Evolutionary conservation across 2,329 filamentous ascomycete species (phyloP), one percentile per base, ranked within the genome.

Genomic region (Endoconidiophora polonica): DNA sequence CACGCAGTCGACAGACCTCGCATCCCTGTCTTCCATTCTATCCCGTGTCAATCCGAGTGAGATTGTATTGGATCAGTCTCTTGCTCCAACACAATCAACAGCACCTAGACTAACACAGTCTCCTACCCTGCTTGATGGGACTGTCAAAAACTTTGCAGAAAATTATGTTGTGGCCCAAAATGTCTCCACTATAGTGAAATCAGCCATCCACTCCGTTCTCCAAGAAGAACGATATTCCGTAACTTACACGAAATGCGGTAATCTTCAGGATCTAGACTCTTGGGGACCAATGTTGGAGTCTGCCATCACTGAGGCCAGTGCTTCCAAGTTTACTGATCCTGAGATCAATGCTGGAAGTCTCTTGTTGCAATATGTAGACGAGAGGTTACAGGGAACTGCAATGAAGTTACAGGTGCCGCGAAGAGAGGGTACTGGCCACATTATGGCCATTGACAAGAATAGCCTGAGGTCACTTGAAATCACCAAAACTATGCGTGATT

Each of bases 391-490:
- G 58, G 86, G 85, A 16, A 68, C 81, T 48, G 79, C 77, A 59
- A 78, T 94, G 67, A 86, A 84, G 62, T 72, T 98, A 39, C 87
- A 93, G 61, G 79, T 86, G 42, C 91, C 91, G 2, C 68, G 81
- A 36, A 81, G 85, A 53, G 76, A 86, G 56, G 77, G 83, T 56
- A 72, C 76, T 47, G 71, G 84, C 59, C 77, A 93, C 54, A 79
- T 83, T 55, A 91, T 98, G 85, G 74, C 69, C 46, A 93, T 98
- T 56, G 91, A 98, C 66, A 88, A 83, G 60, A 94, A 88, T 59
- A 95, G 83, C 56, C 73, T 98, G 65, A 76, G 85, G 53, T 86
- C 88, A 1, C 71, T 98, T 3, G 91, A 98, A 63, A 85, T 98
- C 56, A 79, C 86, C 56, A 79, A 80, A 60, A 96, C 91, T 0